These are phyloP conservation scores for Pyrenula massariospora DNA, from an alignment of 495 filamentous ascomycete genomes.

Conservation along the genomic window DNA sequence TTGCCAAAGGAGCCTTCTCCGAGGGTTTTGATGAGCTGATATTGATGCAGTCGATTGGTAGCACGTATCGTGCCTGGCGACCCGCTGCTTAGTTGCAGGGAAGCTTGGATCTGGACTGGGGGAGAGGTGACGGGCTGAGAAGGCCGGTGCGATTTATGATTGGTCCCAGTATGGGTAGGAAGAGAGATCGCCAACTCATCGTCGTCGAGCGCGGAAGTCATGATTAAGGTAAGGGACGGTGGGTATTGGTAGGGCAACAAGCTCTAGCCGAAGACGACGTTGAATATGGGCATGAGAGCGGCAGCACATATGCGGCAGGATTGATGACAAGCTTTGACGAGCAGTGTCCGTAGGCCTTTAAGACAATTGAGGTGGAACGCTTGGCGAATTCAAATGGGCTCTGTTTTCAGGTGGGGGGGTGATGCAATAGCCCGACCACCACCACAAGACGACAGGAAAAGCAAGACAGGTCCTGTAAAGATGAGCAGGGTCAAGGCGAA, in stretches of 20 bases:
- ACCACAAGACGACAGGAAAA: no score
- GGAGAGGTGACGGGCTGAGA: constrained; percentile 8
- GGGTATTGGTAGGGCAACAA: not conserved
- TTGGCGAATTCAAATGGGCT: not conserved
- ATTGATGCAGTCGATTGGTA: constrained; percentile 78
- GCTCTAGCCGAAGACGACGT: not conserved
- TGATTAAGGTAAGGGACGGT: constrained; percentile 9
- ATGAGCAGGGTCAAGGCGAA: no score
- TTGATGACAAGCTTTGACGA: not conserved
- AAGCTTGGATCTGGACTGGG: constrained; percentile 15
- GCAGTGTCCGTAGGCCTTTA: not conserved
- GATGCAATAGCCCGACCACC: no score
- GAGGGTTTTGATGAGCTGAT: constrained; percentile 78
- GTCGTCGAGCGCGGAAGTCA: constrained; percentile 57
- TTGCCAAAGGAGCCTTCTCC: constrained; percentile 97
- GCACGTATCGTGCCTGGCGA: constrained; percentile 35
- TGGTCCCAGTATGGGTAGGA: constrained; percentile 50
- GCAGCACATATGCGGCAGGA: not conserved
- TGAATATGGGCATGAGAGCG: not conserved
- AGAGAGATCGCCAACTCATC: constrained; percentile 88
- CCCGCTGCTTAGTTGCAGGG: constrained; percentile 21
- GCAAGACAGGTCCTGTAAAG: no score
- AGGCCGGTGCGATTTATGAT: constrained; percentile 25
- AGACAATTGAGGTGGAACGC: not conserved
- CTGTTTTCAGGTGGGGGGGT: not conserved